These are phyloP conservation scores for Citrus unshiu DNA, from an alignment of 345 rosid species.

Conservation along the genomic window DNA sequence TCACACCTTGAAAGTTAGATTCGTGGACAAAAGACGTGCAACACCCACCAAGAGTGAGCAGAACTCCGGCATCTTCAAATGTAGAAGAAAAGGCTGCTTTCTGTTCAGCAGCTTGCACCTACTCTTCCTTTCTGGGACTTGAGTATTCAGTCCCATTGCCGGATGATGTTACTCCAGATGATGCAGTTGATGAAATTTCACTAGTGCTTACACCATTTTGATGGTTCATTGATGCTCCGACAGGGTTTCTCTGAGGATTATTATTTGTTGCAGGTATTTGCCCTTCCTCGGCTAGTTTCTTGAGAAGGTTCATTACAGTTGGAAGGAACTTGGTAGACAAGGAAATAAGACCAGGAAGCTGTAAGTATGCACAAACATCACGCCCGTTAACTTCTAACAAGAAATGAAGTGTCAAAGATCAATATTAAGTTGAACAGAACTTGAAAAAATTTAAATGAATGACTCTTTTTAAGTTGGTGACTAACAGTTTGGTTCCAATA, in stretches of 20 bases:
- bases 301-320: slow-evolving; percentile 86
- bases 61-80: slow-evolving; percentile 17
- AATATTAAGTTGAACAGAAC: background rate
- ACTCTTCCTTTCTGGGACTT: slow-evolving; percentile 51
- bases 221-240: slow-evolving; percentile 28
- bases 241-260: slow-evolving; percentile 36
- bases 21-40: slow-evolving; percentile 7
- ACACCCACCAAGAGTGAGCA: slow-evolving; percentile 10
- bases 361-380: slow-evolving; percentile 21
- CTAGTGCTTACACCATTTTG: slow-evolving; percentile 41
- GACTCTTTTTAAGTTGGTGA: no score
- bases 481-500: background rate
- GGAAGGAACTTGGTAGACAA: slow-evolving; percentile 81
- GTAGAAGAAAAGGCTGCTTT: background rate
- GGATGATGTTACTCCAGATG: slow-evolving; percentile 42
- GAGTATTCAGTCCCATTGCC: slow-evolving; percentile 34
- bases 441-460: background rate
- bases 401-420: background rate
- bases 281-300: slow-evolving; percentile 75
- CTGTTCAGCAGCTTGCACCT: slow-evolving; percentile 15
- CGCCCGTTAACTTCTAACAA: background rate
- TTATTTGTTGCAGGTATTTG: slow-evolving; percentile 40
- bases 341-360: slow-evolving; percentile 90
- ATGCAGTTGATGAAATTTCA: slow-evolving; percentile 42
- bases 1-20: slow-evolving; percentile 5